These are phyloP conservation scores for Aspergillus proliferans DNA, from an alignment of 2,329 filamentous ascomycete species.

Conservation along the genomic window DNA sequence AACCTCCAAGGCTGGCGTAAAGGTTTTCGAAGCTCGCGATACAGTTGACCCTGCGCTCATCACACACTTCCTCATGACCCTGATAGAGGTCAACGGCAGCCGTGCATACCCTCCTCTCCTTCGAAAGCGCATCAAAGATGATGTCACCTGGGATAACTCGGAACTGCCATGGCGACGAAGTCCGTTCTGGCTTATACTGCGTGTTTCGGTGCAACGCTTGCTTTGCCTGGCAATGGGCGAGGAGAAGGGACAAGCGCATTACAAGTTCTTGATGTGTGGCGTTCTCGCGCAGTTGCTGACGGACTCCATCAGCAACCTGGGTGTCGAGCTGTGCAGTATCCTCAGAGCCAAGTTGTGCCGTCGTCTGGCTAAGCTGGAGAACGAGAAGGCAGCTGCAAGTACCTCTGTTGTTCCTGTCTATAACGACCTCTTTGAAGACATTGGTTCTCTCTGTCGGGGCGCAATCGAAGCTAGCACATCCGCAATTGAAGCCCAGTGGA, in stretches of 20 bases:
- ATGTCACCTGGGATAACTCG: constrained; percentile 48
- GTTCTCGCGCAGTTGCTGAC: constrained; percentile 45
- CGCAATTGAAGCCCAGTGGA: constrained; percentile 35
- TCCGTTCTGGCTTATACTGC: constrained; percentile 57
- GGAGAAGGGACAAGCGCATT: constrained; percentile 43
- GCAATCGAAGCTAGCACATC: constrained; percentile 24
- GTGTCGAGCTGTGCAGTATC: constrained; percentile 32
- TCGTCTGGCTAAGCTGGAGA: constrained; percentile 54
- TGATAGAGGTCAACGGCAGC: constrained; percentile 52
- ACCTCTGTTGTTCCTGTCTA: constrained; percentile 12
- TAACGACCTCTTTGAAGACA: constrained; percentile 19
- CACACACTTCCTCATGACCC: constrained; percentile 53
- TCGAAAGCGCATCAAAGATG: constrained; percentile 57
- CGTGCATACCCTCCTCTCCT: constrained; percentile 33
- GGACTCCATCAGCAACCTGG: constrained; percentile 25
- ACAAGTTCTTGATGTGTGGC: constrained; percentile 53
- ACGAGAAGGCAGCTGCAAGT: constrained; percentile 24
- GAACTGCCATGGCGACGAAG: constrained; percentile 56
- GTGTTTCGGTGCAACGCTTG: constrained; percentile 52
- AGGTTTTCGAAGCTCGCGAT: constrained; percentile 52
- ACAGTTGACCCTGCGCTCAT: constrained; percentile 54
- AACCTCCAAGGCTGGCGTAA: constrained; percentile 46
- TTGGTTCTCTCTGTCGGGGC: constrained; percentile 22
- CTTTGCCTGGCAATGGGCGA: constrained; percentile 39
- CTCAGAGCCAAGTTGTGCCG: constrained; percentile 51